Evolutionary conservation across 164 flowering plant genomes (phyloP), one percentile per base, ranked within the genome.

Genomic region (Nymphaea thermarum): DNA sequence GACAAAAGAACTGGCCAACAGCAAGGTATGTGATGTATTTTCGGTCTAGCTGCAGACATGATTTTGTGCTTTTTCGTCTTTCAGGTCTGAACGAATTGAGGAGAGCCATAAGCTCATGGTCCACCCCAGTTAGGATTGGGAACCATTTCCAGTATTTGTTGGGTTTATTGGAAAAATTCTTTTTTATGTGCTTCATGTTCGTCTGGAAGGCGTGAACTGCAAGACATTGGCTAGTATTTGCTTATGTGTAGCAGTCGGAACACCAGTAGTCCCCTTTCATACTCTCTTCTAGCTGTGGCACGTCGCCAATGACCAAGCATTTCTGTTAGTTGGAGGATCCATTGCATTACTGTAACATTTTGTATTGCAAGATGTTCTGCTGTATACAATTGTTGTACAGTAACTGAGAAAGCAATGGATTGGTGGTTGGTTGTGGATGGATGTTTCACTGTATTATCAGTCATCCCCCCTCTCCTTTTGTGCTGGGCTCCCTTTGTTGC

Each of bases 1-100:
- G 99, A 92, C 74, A 92, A 84, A 82, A 84, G 83, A 80, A 88
- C 99, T 12, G 99, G 99, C 51, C 98, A 83, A 70, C 99, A 88
- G 66, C 94, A 86, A 88, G 98, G 99, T 90, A 83, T 77, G 86
- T 77, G 25, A 42, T 45, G 64, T 72, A 78, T 71, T 43, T 42
- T 16, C 57, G 36, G 69, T 43, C 36, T 73, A 8, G 60, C 73
- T 80, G 72, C 14, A 51, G 57, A 51, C 14, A 51, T 76, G 62
- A 71, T 84, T 67, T 67, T 42, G 73, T 68, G 63, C 68, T 51
- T 45, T 77, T 69, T 83, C 77, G 83, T 72, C 76, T 86, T 88
- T 86, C 93, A 86, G 95, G 91, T 84, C 62, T 62, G 79, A 81
- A 82, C 36, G 83, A 86, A 87, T 76, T 81, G 85, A 77, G 72